Conservation (phyloP, 1,284 basidiomycete genomes). For the Gymnopus androsaceus region DNA sequence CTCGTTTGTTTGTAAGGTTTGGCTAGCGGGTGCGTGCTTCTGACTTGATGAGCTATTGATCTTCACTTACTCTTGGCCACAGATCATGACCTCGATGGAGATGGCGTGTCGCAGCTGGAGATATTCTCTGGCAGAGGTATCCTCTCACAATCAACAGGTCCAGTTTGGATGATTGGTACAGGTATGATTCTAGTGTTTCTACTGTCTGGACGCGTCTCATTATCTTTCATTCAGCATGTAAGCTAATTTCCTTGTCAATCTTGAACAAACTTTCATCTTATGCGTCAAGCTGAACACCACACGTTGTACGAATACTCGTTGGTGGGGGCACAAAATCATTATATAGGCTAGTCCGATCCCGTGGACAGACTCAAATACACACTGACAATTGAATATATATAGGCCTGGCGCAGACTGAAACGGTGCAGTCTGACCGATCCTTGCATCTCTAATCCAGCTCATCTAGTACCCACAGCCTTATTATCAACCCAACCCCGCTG, state of each 20-base stretch:
- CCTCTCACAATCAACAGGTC: constrained; percentile 58
- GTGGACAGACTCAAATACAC: no score
- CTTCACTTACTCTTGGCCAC: constrained; percentile 32
- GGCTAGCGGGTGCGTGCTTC: not conserved
- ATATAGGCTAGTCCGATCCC: no score
- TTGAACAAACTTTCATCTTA: not conserved
- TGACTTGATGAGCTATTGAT: constrained; percentile 23
- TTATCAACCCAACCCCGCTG: constrained; percentile 51
- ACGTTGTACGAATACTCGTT: constrained; percentile 58
- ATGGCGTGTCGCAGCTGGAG: constrained; percentile 43
- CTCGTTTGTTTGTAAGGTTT: constrained; percentile 26
- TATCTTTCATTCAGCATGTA: constrained; percentile 21
- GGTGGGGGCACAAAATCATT: constrained; percentile 54
- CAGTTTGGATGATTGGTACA: constrained; percentile 64
- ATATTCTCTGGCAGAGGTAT: constrained; percentile 62
- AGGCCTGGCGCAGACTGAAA: constrained; percentile 60
- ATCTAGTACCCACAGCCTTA: constrained; percentile 36
- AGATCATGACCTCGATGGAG: constrained; percentile 56
- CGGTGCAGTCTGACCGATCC: no score
- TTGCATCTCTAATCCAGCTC: no score
- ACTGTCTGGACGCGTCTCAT: not conserved
- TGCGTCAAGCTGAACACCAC: constrained; percentile 50
- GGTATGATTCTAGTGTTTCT: constrained; percentile 29
- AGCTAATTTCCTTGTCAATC: not conserved
- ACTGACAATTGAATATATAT: no score